Conservation (phyloP, 1,139 yeast species). For the Kurtzmaniella natalensis region DNA sequence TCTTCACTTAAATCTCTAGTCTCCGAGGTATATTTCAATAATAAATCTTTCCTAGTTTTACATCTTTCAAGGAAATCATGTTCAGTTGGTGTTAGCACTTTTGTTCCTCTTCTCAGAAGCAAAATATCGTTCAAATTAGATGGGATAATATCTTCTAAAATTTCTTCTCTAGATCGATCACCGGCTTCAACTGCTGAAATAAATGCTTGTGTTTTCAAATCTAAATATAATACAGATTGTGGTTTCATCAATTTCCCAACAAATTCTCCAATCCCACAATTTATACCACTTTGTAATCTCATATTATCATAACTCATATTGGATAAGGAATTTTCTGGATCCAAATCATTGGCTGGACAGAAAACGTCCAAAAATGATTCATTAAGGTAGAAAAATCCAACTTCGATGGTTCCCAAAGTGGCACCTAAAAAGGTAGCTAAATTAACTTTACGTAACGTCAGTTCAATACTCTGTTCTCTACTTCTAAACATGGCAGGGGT, state of each 20-base stretch:
- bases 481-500: conserved; percentile 56
- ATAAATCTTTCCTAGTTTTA: conserved; percentile 57
- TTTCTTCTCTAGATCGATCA: conserved; percentile 61
- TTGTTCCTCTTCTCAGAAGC: conserved; percentile 39
- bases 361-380: conserved; percentile 81
- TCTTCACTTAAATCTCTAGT: conserved; percentile 45
- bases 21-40: conserved; percentile 43
- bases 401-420: conserved; percentile 75
- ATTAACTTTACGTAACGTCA: conserved; percentile 77
- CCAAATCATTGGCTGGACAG: conserved; percentile 56
- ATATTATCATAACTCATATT: conserved; percentile 32
- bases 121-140: conserved; percentile 54
- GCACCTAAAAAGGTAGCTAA: conserved; percentile 85
- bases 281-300: conserved; percentile 36
- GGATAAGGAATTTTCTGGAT: conserved; percentile 38
- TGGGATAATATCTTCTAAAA: conserved; percentile 76
- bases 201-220: conserved; percentile 90
- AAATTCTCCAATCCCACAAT: conserved; percentile 34
- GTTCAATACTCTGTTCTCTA: conserved; percentile 61
- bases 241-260: conserved; percentile 67
- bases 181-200: conserved; percentile 81
- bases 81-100: conserved; percentile 61
- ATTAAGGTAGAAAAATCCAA: conserved; percentile 83
- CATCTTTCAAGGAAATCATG: conserved; percentile 68
- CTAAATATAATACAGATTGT: conserved; percentile 75